phyloP scores from a whole-genome alignment of 768 basidiomycete genomes.

The Lactifluus pinguis region DNA sequence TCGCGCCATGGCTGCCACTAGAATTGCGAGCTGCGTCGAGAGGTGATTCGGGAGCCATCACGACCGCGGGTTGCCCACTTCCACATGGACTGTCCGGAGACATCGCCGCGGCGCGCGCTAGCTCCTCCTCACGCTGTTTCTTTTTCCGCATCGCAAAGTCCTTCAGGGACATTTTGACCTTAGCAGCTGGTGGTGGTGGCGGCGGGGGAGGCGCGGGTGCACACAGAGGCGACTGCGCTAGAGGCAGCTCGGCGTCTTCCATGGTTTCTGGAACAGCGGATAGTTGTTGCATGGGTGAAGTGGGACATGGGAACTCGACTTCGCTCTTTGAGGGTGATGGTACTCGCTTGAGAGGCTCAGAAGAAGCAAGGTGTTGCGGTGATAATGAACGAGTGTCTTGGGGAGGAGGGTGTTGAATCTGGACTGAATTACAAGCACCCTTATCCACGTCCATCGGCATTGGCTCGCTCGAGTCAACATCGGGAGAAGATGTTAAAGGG shows the following conservation, averaged over 20 bases:
- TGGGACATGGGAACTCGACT: not conserved
- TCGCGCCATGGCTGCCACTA: not conserved
- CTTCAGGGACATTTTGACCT: conserved; percentile 21
- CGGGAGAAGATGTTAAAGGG: not conserved
- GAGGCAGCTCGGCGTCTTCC: not conserved
- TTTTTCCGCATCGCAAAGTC: conserved; percentile 20
- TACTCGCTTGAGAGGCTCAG: conserved; percentile 6
- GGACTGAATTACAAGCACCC: not conserved
- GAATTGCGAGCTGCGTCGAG: not conserved
- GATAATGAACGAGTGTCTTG: conserved; percentile 1
- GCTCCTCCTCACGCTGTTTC: conserved; percentile 20
- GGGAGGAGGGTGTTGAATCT: not conserved
- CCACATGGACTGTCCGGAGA: not conserved
- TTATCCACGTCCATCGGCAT: conserved; percentile 13
- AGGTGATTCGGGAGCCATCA: not conserved
- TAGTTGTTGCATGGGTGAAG: not conserved
- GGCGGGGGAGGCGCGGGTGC: not conserved
- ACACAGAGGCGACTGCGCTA: not conserved
- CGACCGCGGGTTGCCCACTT: not conserved
- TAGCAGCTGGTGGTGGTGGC: conserved; percentile 6
- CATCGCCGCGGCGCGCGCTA: not conserved
- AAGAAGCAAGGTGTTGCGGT: not conserved
- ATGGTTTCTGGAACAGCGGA: not conserved
- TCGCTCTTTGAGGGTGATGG: not conserved
- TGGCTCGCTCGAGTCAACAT: not conserved